Evolutionary conservation across 2,329 filamentous ascomycete species (phyloP).

Genomic region (Neofusicoccum parvum): DNA sequence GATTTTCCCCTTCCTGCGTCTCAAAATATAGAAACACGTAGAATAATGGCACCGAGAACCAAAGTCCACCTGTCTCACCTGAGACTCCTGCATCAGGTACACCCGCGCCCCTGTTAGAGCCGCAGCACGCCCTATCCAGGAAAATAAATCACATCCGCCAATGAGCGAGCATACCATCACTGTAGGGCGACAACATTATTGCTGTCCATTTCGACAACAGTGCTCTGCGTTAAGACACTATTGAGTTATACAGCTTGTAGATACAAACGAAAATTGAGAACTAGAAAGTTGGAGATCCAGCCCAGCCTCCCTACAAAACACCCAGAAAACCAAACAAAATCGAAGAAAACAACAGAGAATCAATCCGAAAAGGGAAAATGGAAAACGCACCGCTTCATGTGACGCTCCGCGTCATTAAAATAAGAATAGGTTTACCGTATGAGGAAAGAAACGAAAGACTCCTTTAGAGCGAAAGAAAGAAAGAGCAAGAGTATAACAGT

Average conservation of each 20-base stretch:
- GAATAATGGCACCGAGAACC: neutral
- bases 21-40: neutral
- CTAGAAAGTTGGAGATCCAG: conserved; percentile 7
- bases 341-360: neutral
- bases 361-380: neutral
- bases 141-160: neutral
- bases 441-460: neutral
- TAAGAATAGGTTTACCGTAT: neutral
- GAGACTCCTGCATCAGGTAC: neutral
- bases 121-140: neutral
- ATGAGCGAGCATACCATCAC: neutral
- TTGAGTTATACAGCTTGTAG: conserved; percentile 16
- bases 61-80: neutral
- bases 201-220: conserved; percentile 6
- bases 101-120: neutral
- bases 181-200: neutral
- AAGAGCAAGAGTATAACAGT: neutral
- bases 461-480: neutral
- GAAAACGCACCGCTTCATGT: neutral
- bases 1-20: neutral
- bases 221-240: conserved; percentile 16
- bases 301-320: conserved; percentile 16
- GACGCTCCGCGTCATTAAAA: conserved; percentile 16
- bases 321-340: neutral
- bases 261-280: conserved; percentile 15